A percentile compares a stretch with the other conserved stretches of the same genome.
phyloP scores from a whole-genome alignment of 2,329 filamentous ascomycete species.

The Intubia oerlemansii region DNA sequence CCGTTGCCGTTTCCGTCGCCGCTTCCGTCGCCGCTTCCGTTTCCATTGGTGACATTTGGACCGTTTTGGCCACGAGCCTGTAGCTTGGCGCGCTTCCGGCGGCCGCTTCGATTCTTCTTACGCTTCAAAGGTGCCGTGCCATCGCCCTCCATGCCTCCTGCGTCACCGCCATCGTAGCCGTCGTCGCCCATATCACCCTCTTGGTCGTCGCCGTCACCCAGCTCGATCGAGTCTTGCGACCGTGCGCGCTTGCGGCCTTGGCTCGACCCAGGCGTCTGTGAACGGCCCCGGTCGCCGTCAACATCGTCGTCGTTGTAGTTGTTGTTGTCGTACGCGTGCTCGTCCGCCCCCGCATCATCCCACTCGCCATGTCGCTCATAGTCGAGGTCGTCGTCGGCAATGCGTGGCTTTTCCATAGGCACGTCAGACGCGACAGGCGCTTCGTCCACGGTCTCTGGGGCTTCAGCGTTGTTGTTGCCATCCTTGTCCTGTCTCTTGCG shows the following conservation, averaged over 20 bases:
- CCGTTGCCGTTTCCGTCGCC: not conserved
- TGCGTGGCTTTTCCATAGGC: not conserved
- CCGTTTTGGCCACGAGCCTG: too few species aligned
- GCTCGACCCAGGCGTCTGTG: constrained; percentile 7
- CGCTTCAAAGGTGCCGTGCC: too few species aligned
- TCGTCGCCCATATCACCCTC: not conserved
- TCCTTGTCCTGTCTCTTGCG: constrained; percentile 4
- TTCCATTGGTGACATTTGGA: not conserved
- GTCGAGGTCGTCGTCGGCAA: constrained; percentile 3
- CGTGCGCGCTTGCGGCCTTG: constrained; percentile 5
- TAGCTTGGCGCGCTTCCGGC: too few species aligned
- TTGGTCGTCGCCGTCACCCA: not conserved
- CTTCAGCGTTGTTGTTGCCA: too few species aligned
- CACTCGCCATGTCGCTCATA: constrained; percentile 4
- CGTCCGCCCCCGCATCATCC: not conserved
- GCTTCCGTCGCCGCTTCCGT: not conserved
- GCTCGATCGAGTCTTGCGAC: constrained; percentile 1
- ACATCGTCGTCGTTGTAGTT: not conserved
- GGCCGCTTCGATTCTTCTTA: too few species aligned
- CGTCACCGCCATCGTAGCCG: too few species aligned
- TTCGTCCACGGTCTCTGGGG: too few species aligned
- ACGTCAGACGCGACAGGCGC: too few species aligned
- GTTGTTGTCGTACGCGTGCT: not conserved
- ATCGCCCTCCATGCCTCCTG: too few species aligned
- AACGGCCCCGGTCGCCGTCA: constrained; percentile 1